These are phyloP conservation scores for Herpotrichia juniperi DNA, from an alignment of 2,329 filamentous ascomycete species.

Conservation along the genomic window DNA sequence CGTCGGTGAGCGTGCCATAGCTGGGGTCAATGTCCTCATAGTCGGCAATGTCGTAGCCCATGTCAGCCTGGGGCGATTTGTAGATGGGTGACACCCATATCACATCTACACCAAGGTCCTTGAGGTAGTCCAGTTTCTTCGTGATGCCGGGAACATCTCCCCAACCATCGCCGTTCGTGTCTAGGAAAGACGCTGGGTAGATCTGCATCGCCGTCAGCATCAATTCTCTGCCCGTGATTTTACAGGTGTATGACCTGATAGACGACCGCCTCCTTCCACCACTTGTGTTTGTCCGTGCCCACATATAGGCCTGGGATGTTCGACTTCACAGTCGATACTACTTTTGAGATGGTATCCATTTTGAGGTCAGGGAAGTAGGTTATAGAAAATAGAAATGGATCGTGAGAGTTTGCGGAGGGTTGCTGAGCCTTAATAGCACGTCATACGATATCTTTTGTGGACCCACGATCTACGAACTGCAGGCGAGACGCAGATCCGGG, in stretches of 20 bases:
- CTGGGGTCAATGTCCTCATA: conserved; percentile 48
- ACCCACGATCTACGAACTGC: neutral
- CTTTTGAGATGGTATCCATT: conserved; percentile 2
- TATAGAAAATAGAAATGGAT: no score
- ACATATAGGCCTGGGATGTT: conserved; percentile 27
- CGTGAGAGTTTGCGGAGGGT: neutral
- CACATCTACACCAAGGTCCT: conserved; percentile 52
- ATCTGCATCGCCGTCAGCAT: conserved; percentile 42
- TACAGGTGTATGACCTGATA: conserved; percentile 52
- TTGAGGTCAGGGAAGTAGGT: neutral
- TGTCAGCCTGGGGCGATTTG: conserved; percentile 53
- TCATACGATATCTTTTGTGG: conserved; percentile 1
- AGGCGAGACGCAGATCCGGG: neutral
- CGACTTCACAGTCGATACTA: conserved; percentile 17
- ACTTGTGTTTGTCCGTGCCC: conserved; percentile 46
- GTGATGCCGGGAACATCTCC: conserved; percentile 65
- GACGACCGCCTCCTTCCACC: conserved; percentile 67
- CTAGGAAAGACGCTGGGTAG: conserved; percentile 66
- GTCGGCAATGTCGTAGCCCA: conserved; percentile 50
- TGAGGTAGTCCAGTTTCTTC: conserved; percentile 61
- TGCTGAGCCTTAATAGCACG: neutral
- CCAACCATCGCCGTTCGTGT: conserved; percentile 61
- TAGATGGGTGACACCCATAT: conserved; percentile 51
- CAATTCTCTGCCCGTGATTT: neutral
- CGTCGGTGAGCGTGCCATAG: conserved; percentile 47